These are phyloP conservation scores for Mycena leptocephala DNA, from an alignment of 768 basidiomycete species.

Conservation along the genomic window DNA sequence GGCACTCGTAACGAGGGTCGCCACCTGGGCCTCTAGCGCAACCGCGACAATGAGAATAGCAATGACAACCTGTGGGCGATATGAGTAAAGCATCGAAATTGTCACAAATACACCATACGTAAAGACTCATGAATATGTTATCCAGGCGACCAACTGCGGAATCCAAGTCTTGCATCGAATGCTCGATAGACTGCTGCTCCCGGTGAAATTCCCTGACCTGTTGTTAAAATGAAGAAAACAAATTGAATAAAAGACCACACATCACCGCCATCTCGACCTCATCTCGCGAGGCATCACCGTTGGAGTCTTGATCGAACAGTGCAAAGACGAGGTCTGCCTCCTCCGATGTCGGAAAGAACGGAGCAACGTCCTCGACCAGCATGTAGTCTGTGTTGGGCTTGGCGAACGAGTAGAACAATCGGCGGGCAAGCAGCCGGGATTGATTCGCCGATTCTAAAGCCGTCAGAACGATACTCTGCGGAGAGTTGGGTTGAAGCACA, in stretches of 20 bases:
- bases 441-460: constrained; percentile 88
- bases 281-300: constrained; percentile 81
- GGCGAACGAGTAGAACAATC: constrained; percentile 90
- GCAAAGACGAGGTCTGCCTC: constrained; percentile 79
- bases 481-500: constrained; percentile 92
- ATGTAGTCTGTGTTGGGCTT: constrained; percentile 73
- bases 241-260: constrained; percentile 48
- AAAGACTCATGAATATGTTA: constrained; percentile 89
- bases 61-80: constrained; percentile 60
- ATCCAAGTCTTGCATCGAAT: constrained; percentile 92
- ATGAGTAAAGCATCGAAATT: background rate
- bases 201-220: constrained; percentile 82
- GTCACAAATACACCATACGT: constrained; percentile 45
- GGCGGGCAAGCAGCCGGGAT: constrained; percentile 85
- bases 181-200: constrained; percentile 87
- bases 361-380: constrained; percentile 77
- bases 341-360: constrained; percentile 78
- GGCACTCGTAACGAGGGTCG: constrained; percentile 83
- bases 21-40: constrained; percentile 83
- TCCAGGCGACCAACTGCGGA: constrained; percentile 91
- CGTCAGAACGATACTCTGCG: constrained; percentile 84
- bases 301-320: constrained; percentile 80
- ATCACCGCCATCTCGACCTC: constrained; percentile 85
- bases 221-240: constrained; percentile 22
- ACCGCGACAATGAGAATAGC: constrained; percentile 87